Evolutionary conservation across 805 yeast species (phyloP).

Genomic region (Kazachstania taianensis): DNA sequence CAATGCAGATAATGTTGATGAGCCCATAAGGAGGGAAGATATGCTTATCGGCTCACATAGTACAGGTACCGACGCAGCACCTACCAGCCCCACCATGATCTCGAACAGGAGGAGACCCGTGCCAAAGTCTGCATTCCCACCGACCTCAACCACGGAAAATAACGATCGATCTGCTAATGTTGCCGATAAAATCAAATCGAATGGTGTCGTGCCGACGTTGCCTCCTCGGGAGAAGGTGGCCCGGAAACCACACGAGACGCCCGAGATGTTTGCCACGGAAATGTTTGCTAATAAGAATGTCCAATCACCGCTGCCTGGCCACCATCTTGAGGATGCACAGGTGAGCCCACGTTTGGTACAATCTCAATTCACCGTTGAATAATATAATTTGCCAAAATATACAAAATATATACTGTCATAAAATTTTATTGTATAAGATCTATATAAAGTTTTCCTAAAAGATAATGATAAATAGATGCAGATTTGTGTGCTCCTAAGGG

Average conservation of each 20-base stretch:
- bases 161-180: too few relatives aligned
- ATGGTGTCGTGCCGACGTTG: not conserved
- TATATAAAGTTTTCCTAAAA: not conserved
- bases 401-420: too few relatives aligned
- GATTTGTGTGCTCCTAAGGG: not conserved
- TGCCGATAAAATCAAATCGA: not conserved
- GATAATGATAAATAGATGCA: not conserved
- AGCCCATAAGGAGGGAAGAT: constrained; percentile 1
- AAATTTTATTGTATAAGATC: not conserved
- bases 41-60: too few relatives aligned
- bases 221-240: not conserved
- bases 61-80: too few relatives aligned
- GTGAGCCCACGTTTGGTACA: not conserved
- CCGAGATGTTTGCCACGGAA: constrained; percentile 13
- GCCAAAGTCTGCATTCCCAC: too few relatives aligned
- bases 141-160: too few relatives aligned
- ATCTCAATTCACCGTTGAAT: not conserved
- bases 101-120: constrained; percentile 24
- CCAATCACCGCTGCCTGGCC: constrained; percentile 3
- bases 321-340: too few relatives aligned
- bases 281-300: constrained; percentile 23
- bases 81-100: constrained; percentile 22
- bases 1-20: not conserved
- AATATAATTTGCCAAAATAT: not conserved
- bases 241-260: constrained; percentile 1